A percentile compares a stretch with the other conserved stretches of the same genome.
phyloP scores from a whole-genome alignment of 108 stramenopile species.

The Fragilaria crotonensis region DNA sequence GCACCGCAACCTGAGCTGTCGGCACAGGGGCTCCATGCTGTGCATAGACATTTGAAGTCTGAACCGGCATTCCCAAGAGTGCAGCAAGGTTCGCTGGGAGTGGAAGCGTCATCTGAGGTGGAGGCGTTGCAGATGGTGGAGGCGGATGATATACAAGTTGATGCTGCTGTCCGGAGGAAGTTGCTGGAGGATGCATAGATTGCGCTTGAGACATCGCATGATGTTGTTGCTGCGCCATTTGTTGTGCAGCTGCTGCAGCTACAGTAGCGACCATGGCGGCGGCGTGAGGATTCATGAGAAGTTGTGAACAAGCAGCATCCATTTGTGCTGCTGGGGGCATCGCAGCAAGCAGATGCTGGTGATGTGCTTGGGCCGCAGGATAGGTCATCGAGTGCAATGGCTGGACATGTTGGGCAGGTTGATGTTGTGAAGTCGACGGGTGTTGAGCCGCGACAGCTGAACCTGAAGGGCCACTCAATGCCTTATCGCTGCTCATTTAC shows the following conservation, averaged over 20 bases:
- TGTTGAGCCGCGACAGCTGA: not conserved
- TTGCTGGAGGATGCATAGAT: not conserved
- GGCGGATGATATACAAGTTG: constrained; percentile 2
- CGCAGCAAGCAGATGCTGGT: not conserved
- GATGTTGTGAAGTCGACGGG: not conserved
- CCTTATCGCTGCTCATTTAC: not conserved
- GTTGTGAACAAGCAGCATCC: not conserved
- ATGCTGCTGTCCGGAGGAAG: not conserved
- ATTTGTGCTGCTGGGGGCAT: not conserved
- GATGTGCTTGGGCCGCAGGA: not conserved
- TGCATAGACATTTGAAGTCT: not conserved
- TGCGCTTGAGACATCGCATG: constrained; percentile 1
- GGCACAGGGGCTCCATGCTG: not conserved
- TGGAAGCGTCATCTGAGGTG: not conserved
- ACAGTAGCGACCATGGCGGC: constrained; percentile 29
- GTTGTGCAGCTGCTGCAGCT: constrained; percentile 28
- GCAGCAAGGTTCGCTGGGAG: not conserved
- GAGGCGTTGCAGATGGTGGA: not conserved
- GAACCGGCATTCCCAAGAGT: not conserved
- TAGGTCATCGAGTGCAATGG: not conserved
- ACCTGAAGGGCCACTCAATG: not conserved
- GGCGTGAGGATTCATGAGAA: constrained; percentile 23
- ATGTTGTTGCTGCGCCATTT: constrained; percentile 8
- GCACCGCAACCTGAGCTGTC: not conserved
- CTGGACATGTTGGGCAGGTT: not conserved